Percentiles rank a stretch among this genome's conserved stretches.
phyloP scores from a whole-genome alignment of 129 eudicot genomes.

The Chrysanthemum makinoi region DNA sequence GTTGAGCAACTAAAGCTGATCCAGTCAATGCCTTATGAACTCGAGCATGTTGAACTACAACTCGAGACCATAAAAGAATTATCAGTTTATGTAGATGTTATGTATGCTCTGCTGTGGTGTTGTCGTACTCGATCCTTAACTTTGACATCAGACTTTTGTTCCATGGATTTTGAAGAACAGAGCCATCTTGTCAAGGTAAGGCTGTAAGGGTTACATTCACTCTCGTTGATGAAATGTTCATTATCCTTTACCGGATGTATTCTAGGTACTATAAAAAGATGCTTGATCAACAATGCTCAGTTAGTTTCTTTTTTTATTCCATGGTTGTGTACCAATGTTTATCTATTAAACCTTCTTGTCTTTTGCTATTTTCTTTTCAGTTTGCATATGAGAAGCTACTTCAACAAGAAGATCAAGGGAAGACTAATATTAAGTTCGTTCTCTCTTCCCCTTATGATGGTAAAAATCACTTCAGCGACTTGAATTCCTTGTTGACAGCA shows the following conservation, averaged over 20 bases:
- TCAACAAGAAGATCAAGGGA: conserved; percentile 12
- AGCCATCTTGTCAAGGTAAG: conserved; percentile 7
- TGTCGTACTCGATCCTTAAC: not conserved
- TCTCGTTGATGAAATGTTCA: not conserved
- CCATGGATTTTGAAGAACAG: not conserved
- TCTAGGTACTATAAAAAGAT: not conserved
- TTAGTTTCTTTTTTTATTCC: no score
- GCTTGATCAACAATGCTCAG: not conserved
- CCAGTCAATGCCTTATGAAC: not conserved
- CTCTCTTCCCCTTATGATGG: not conserved
- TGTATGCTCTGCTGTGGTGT: not conserved
- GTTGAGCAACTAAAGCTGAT: not conserved
- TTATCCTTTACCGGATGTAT: not conserved
- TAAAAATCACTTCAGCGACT: not conserved
- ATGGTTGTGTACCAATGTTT: not conserved
- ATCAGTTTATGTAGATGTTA: not conserved
- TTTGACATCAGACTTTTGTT: not conserved
- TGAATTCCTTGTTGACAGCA: not conserved
- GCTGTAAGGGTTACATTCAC: not conserved
- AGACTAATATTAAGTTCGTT: conserved; percentile 7
- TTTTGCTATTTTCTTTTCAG: not conserved
- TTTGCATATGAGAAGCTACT: conserved; percentile 10
- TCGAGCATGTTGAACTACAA: conserved; percentile 10
- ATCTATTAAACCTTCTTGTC: not conserved
- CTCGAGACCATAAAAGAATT: not conserved